A percentile compares a stretch with the other conserved stretches of the same genome.
Evolutionary conservation across 2,329 filamentous ascomycete species (phyloP).

Genomic region (Aureobasidium lini): DNA sequence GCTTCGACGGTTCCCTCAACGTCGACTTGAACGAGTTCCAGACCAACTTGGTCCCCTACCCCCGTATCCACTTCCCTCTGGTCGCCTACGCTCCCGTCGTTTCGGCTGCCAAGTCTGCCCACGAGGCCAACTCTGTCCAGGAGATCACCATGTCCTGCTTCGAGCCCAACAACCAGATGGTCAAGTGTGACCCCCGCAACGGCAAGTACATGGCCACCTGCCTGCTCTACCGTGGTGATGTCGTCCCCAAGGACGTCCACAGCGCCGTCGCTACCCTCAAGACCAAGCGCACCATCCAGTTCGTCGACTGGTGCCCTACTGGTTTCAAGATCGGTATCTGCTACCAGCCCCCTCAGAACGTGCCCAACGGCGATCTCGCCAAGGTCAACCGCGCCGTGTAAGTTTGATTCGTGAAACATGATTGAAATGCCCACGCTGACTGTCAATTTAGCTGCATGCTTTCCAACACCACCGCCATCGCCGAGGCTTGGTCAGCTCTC

Average conservation of each 20-base stretch:
- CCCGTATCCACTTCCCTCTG: slow-evolving; percentile 98
- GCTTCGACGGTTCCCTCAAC: slow-evolving; percentile 97
- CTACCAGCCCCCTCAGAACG: slow-evolving; percentile 95
- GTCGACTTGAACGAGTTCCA: slow-evolving; percentile 99
- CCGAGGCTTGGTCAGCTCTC: slow-evolving; percentile 94
- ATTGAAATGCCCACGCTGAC: not conserved
- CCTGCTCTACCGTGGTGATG: slow-evolving; percentile 94
- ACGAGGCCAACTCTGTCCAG: slow-evolving; percentile 96
- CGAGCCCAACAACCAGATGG: slow-evolving; percentile 99
- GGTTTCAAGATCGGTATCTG: slow-evolving; percentile 99
- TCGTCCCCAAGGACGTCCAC: slow-evolving; percentile 94
- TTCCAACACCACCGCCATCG: slow-evolving; percentile 96
- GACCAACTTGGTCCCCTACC: slow-evolving; percentile 98
- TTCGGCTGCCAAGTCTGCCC: slow-evolving; percentile 88
- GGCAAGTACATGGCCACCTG: slow-evolving; percentile 99
- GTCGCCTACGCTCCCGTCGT: slow-evolving; percentile 93
- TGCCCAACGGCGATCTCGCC: slow-evolving; percentile 93
- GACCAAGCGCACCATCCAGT: slow-evolving; percentile 98
- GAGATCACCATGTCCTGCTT: slow-evolving; percentile 99
- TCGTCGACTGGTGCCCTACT: slow-evolving; percentile 99
- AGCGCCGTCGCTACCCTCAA: slow-evolving; percentile 89
- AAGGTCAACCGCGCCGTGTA: slow-evolving; percentile 98
- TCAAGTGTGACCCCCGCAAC: slow-evolving; percentile 96
- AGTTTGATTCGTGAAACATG: slow-evolving; percentile 36
- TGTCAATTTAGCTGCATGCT: slow-evolving; percentile 72